Percentiles rank a stretch among this genome's conserved stretches.
phyloP scores from a whole-genome alignment of 2,329 filamentous ascomycete species.

The Metarhizium anisopliae region DNA sequence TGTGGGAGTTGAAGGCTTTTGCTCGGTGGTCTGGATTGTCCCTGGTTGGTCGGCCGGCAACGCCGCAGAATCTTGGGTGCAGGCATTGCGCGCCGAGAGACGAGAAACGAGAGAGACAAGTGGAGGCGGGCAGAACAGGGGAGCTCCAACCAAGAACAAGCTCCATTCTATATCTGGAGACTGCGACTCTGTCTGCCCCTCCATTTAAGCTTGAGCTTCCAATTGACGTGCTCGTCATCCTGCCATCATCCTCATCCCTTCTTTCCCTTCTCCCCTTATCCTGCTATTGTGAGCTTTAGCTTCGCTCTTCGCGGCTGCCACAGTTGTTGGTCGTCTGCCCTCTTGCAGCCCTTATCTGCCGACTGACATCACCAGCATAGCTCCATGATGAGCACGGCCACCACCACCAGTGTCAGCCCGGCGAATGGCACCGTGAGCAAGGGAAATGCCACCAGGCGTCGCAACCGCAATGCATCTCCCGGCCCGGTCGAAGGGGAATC shows the following conservation, averaged over 20 bases:
- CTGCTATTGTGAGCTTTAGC: background rate
- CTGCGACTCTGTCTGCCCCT: background rate
- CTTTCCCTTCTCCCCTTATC: background rate
- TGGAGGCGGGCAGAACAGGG: too few relatives aligned
- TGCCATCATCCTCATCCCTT: background rate
- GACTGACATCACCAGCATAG: background rate
- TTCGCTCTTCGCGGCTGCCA: background rate
- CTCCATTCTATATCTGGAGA: too few relatives aligned
- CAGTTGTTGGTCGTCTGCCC: background rate
- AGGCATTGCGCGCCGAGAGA: too few relatives aligned
- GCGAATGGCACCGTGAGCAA: constrained; percentile 14
- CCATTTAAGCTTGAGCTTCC: background rate
- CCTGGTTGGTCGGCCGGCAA: background rate
- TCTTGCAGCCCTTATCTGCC: background rate
- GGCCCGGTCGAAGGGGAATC: constrained; percentile 19
- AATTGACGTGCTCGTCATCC: background rate
- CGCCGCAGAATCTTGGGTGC: too few relatives aligned
- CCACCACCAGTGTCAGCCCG: constrained; percentile 25
- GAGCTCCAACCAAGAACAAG: too few relatives aligned
- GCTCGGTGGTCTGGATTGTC: too few relatives aligned
- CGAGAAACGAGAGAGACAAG: too few relatives aligned
- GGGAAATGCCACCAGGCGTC: constrained; percentile 9
- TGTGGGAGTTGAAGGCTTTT: background rate
- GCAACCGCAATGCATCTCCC: constrained; percentile 7
- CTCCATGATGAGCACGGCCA: constrained; percentile 32